Evolutionary conservation across 352 stramenopile species (phyloP).

Genomic region (Globisporangium yorkense): DNA sequence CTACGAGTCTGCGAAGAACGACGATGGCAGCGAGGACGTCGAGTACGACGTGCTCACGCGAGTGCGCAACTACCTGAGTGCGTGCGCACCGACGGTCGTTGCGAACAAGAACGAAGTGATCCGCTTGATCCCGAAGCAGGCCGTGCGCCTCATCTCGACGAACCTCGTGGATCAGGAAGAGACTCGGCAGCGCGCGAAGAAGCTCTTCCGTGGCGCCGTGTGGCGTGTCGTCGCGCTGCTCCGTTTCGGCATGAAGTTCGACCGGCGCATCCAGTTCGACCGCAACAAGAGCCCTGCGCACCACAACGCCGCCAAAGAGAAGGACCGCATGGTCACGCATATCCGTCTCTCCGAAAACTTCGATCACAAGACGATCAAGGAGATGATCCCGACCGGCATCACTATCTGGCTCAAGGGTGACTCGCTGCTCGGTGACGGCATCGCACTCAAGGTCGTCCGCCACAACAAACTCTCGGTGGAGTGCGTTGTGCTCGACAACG

Average conservation of each 20-base stretch:
- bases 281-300: constrained; percentile 38
- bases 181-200: constrained; percentile 69
- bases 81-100: constrained; percentile 75
- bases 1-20: constrained; percentile 81
- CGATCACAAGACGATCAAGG: constrained; percentile 88
- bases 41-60: constrained; percentile 86
- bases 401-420: constrained; percentile 75
- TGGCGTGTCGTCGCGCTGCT: constrained; percentile 85
- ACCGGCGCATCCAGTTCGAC: constrained; percentile 74
- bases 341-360: constrained; percentile 87
- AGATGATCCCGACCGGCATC: constrained; percentile 85
- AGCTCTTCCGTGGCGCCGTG: constrained; percentile 78
- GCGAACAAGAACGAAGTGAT: constrained; percentile 75
- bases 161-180: constrained; percentile 86
- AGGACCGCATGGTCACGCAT: constrained; percentile 56
- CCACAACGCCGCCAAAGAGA: constrained; percentile 16
- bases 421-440: constrained; percentile 64
- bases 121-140: constrained; percentile 58
- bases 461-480: constrained; percentile 85
- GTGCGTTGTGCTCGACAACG: constrained; percentile 69
- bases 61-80: constrained; percentile 67
- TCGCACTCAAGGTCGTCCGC: constrained; percentile 72
- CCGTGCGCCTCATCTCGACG: constrained; percentile 81
- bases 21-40: constrained; percentile 61
- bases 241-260: constrained; percentile 86